These are phyloP conservation scores for Peziza echinospora DNA, from an alignment of 495 filamentous ascomycete genomes.

Conservation along the genomic window DNA sequence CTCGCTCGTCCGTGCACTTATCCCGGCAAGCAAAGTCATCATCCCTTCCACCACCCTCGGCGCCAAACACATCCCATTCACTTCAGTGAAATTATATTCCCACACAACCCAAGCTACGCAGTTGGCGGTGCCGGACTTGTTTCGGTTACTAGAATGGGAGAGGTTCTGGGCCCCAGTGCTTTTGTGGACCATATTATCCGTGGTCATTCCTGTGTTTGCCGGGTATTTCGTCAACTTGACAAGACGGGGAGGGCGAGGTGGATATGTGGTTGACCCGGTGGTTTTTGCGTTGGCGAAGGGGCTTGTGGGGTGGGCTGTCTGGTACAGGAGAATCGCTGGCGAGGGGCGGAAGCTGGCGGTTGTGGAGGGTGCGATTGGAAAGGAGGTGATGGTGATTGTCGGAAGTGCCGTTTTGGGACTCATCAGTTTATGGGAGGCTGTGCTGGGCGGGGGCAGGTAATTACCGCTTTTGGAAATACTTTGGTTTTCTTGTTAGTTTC, in stretches of 20 bases:
- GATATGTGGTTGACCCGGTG: neutral
- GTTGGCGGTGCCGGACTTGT: slow-evolving; percentile 74
- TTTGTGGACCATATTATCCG: slow-evolving; percentile 53
- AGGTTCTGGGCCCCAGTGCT: slow-evolving; percentile 65
- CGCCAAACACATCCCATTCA: slow-evolving; percentile 27
- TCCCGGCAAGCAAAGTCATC: slow-evolving; percentile 48
- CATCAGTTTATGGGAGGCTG: neutral
- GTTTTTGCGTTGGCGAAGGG: neutral
- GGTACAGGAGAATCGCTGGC: neutral
- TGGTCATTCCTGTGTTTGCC: slow-evolving; percentile 33
- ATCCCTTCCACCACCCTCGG: slow-evolving; percentile 34
- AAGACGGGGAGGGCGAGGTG: neutral
- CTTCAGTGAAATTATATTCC: slow-evolving; percentile 39
- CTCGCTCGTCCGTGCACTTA: slow-evolving; percentile 35
- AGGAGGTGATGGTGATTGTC: neutral
- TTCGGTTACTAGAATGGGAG: slow-evolving; percentile 49
- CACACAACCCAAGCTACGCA: too few relatives aligned
- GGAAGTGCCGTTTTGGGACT: neutral
- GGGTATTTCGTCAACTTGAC: slow-evolving; percentile 1
- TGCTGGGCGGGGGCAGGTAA: too few relatives aligned
- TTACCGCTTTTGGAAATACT: too few relatives aligned
- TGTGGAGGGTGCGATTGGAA: neutral
- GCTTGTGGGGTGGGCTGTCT: neutral
- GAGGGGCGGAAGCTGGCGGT: neutral
- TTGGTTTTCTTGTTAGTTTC: too few relatives aligned